Base-by-base conservation (phyloP, 805 yeast species). In the Schwanniomyces polymorphus region DNA sequence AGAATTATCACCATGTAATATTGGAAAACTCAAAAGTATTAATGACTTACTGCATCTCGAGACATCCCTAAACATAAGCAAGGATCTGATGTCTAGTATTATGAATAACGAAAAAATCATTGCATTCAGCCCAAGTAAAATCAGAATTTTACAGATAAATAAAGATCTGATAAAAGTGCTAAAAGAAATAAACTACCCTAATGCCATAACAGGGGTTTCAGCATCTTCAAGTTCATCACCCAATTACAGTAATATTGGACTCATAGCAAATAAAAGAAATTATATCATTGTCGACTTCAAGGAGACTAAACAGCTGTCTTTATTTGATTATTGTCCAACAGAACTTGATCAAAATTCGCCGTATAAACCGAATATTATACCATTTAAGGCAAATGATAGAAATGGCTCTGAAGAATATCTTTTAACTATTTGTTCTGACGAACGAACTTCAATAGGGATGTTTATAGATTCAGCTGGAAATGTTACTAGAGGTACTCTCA, bases 401-500 rank as follows among this genome's bases (percentile, higher is more conserved):
- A 45, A 49, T 10, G 47, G 48, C 11, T 52, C 51, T 29, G 74
- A 70, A 43, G 70, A 65, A 49, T 64, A 67, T 38, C 44, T 73
- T 42, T 61, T 72, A 28, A 59, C 72, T 1, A 63, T 72, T 16
- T 56, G 61, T 44, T 59, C 75, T 1, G 76, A 67, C 34, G 53
- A 56, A 5, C 33, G 50, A 6, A 63, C 68, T 1, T 63, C 76
- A 1, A 64, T 72, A 52, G 72, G 72, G 7, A 71, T 72, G 77
- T 70, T 74, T 47, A 61, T 70, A 23, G 64, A 71, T 45, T 54
- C 66, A 0, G 40, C 50, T 12, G 78, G 77, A 1, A 75, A 72
- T 45, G 75, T 67, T 2, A 70, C 74, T 1, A 52, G 76, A 47
- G 76, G 77, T 3, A 74, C 76, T 2, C 49, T 74, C 16, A 55